Base-by-base conservation (phyloP, 2,329 filamentous ascomycete species). In the Teratosphaeria epicoccoides region DNA sequence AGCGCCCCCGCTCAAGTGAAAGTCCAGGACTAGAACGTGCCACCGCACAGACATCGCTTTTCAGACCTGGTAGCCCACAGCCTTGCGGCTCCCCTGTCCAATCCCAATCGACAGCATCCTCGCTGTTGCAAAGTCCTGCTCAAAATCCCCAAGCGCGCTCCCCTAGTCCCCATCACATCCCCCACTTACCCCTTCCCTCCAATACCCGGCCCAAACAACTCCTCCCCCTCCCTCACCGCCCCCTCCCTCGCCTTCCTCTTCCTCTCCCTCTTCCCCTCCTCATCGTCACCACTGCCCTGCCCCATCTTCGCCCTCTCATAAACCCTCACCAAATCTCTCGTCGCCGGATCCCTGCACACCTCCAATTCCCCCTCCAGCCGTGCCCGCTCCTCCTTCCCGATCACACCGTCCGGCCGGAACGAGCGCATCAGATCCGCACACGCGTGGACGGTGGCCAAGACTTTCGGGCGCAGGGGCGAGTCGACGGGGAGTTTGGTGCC, bases 321-420 rank as follows among this genome's bases (percentile, higher is more conserved):
- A 48, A 86, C 70, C 46, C 81, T 82, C 17, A 88, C 82, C 3
- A 90, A 68, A 66, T 90, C 84, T 43, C 78, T 80, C 51, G 86
- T 81, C 59, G 87, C 83, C 0, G 86, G 85, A 61, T 91, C 86
- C 52, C 83, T 76, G 59, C 86, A 90, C 59, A 77, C 80, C 54
- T 79, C 81, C n/a, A 90, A 73, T 65, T 88, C 89, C 68, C 78
- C 81, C 14, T 81, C 76, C 11, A 88, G 29, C 24, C 46, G 54
- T 0, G 57, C 59, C 10, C 65, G 40, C 46, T 68, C 66, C 6
- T 65, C 66, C 49, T 65, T 66, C 2, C 55, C 57, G 51, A 67
- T 61, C 7, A 64, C 54, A 10, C 44, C 46, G 24, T 53, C 55
- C 9, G 63, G 55, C 4, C 58, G 51, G 43, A 59, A 66, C 1